A percentile compares a stretch with the other conserved stretches of the same genome.
Evolutionary conservation across 1,284 basidiomycete species (phyloP).

Genomic region (Cerrena zonata): DNA sequence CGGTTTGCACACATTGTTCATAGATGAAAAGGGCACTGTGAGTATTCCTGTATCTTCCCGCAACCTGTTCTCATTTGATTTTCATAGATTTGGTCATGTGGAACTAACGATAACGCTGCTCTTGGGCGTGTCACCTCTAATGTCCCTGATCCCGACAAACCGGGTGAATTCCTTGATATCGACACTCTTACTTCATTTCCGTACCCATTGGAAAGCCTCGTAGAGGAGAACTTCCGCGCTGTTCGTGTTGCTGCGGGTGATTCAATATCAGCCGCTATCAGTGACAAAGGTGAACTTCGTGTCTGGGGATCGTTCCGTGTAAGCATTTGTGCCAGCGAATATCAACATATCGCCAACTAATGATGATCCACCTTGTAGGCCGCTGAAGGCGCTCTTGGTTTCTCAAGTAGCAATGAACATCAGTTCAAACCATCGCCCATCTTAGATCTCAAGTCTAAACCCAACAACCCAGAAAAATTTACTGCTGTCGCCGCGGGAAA

Average conservation of each 20-base stretch:
- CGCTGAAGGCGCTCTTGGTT: constrained; percentile 79
- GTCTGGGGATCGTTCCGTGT: constrained; percentile 92
- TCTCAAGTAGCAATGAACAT: constrained; percentile 58
- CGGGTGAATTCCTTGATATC: constrained; percentile 49
- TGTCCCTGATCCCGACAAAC: constrained; percentile 20
- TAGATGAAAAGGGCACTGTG: constrained; percentile 80
- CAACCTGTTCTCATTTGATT: neutral
- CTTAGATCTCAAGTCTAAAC: constrained; percentile 42
- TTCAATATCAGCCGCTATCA: constrained; percentile 76
- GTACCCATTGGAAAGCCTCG: constrained; percentile 63
- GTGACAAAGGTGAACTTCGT: constrained; percentile 69
- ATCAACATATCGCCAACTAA: constrained; percentile 1
- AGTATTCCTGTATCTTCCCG: constrained; percentile 27
- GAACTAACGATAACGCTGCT: constrained; percentile 87
- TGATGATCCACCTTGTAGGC: constrained; percentile 33
- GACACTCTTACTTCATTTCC: constrained; percentile 77
- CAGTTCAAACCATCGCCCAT: constrained; percentile 68
- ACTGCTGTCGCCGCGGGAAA: constrained; percentile 65
- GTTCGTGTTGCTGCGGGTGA: constrained; percentile 79
- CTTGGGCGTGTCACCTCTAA: constrained; percentile 63
- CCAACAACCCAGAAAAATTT: constrained; percentile 18
- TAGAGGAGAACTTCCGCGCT: constrained; percentile 75
- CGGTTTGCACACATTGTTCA: constrained; percentile 77
- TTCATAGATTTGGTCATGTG: constrained; percentile 74
- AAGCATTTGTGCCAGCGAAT: constrained; percentile 27